Conservation (phyloP, 495 filamentous ascomycete species). For the Aspergillus incahuasiensis region DNA sequence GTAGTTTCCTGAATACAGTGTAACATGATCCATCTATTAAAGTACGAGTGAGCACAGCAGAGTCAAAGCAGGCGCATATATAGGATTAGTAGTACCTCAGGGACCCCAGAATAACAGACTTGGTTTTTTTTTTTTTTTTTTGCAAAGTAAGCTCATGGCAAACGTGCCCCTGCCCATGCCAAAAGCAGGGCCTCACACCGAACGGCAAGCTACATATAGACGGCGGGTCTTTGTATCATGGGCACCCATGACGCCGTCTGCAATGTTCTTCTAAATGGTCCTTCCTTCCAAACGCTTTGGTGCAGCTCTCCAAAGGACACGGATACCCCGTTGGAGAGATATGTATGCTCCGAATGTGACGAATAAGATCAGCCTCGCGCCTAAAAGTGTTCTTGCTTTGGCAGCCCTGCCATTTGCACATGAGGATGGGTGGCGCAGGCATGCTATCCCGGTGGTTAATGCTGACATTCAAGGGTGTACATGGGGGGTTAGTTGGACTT, state of each 20-base stretch:
- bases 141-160: too few species aligned
- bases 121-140: too few species aligned
- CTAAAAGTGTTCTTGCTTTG: background rate
- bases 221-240: too few species aligned
- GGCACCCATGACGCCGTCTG: background rate
- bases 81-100: too few species aligned
- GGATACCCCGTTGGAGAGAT: background rate
- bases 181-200: too few species aligned
- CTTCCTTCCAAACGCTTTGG: background rate
- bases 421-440: background rate
- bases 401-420: slow-evolving; percentile 4
- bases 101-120: too few species aligned
- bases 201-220: too few species aligned
- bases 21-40: too few species aligned
- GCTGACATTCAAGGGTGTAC: background rate
- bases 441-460: background rate
- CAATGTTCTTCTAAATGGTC: slow-evolving; percentile 2
- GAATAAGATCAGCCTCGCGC: background rate
- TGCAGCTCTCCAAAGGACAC: background rate
- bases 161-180: too few species aligned
- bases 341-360: background rate
- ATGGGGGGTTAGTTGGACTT: background rate
- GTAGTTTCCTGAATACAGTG: too few species aligned
- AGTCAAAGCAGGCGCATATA: too few species aligned
- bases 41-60: too few species aligned